Evolutionary conservation across 2,329 filamentous ascomycete genomes (phyloP), one percentile per base, ranked within the genome.

Genomic region (Beauveria scarabaeidicola): DNA sequence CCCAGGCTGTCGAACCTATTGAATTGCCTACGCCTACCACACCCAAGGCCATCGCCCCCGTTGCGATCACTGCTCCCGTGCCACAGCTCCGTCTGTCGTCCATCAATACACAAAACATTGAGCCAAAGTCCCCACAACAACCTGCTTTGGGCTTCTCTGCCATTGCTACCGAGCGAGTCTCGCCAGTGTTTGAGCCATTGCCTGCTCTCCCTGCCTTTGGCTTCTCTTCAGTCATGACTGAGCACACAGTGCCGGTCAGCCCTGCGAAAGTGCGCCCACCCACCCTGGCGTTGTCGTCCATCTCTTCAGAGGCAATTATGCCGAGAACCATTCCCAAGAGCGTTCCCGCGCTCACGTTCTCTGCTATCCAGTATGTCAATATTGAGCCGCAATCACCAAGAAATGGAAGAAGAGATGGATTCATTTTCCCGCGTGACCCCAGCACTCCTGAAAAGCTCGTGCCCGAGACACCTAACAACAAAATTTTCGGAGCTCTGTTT

Each of bases 351-450:
- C 55, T 70, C 5, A 59, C 60, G 5, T 62, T 69, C 41, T 69
- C 65, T 15, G 52, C 72, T 1, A 73, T 82, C 46, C 72, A 74
- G 60, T 75, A 76, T 4, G 67, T 80, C 8, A 75, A 78, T 57
- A 80, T 75, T 3, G 73, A 76, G 52, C 79, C 78, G 7, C 64
- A 76, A n/a, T 70, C 73, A 44, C 74, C 76, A 23, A 77, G 78
- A 60, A 83, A 77, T 64, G 80, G 79, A 1, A 79, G 77, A 70
- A 75, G 81, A 60, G 78, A 83, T 63, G 83, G 72, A 1, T 81
- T 85, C 63, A 80, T 85, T 60, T 75, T 85, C 23, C 78, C 82
- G 1, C 75, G 75, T 19, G 80, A 82, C 44, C 67, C 72, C 58
- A 66, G 69, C 17, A 67, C 67, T 10, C 65, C 69, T 10, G 27